A percentile compares a stretch with the other conserved stretches of the same genome.
Evolutionary conservation across 352 stramenopile species (phyloP).

Genomic region (Globisporangium carolinianum): DNA sequence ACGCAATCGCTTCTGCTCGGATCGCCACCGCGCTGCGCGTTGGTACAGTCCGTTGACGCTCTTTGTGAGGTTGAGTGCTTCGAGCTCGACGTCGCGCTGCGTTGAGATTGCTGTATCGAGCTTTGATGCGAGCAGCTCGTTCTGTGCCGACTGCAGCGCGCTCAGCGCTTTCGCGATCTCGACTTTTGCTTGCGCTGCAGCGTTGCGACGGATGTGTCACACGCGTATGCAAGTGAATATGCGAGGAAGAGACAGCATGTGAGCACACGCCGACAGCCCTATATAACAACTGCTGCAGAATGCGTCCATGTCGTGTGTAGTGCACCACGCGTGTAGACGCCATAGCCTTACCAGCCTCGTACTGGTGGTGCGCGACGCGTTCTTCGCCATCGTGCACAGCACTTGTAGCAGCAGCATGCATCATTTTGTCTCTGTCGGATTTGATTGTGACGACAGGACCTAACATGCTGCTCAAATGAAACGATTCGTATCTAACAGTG

Average conservation of each 20-base stretch:
- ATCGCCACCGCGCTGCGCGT: slow-evolving; percentile 55
- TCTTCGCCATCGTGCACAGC: slow-evolving; percentile 25
- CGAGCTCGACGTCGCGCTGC: slow-evolving; percentile 54
- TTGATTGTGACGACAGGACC: neutral
- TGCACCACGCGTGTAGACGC: neutral
- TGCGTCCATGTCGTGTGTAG: too few relatives aligned
- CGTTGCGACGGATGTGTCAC: neutral
- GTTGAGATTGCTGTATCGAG: slow-evolving; percentile 42
- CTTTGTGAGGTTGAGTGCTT: slow-evolving; percentile 51
- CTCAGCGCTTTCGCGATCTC: slow-evolving; percentile 30
- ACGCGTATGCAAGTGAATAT: neutral
- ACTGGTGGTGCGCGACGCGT: slow-evolving; percentile 23
- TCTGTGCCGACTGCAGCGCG: slow-evolving; percentile 32
- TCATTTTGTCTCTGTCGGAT: neutral
- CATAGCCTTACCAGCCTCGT: slow-evolving; percentile 17
- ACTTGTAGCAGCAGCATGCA: slow-evolving; percentile 2
- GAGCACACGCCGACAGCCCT: too few relatives aligned
- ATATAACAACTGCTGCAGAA: too few relatives aligned
- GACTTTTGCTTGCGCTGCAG: slow-evolving; percentile 15
- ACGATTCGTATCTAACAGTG: too few relatives aligned
- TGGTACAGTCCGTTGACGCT: slow-evolving; percentile 54
- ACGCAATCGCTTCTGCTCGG: slow-evolving; percentile 40
- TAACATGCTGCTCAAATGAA: too few relatives aligned
- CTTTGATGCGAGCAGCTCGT: slow-evolving; percentile 29
- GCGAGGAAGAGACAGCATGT: neutral